These are phyloP conservation scores for Colletotrichum tropicale DNA, from an alignment of 2,329 filamentous ascomycete genomes.

Conservation along the genomic window DNA sequence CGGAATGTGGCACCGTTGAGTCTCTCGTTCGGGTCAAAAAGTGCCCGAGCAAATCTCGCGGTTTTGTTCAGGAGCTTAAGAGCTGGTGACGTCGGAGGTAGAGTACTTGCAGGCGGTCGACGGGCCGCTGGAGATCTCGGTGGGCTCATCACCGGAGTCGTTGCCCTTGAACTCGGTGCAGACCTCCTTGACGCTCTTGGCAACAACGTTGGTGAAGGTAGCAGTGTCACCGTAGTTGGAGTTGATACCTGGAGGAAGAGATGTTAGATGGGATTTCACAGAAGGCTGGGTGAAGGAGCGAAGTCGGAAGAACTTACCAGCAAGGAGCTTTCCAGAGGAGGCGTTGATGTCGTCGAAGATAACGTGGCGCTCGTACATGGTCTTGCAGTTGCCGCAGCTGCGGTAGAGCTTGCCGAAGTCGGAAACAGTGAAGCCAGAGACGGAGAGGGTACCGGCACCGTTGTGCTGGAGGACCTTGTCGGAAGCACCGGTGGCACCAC, in stretches of 20 bases:
- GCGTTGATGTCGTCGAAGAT: slow-evolving; percentile 18
- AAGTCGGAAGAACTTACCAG: slow-evolving; percentile 2
- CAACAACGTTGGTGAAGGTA: slow-evolving; percentile 5
- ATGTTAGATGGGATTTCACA: background rate
- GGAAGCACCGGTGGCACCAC: slow-evolving; percentile 6
- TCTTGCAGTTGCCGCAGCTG: slow-evolving; percentile 21
- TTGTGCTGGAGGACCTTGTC: slow-evolving; percentile 23
- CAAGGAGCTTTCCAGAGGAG: slow-evolving; percentile 18
- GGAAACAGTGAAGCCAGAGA: slow-evolving; percentile 15
- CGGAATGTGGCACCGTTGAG: background rate
- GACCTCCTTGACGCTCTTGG: slow-evolving; percentile 7
- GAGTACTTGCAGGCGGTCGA: slow-evolving; percentile 18
- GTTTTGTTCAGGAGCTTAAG: background rate
- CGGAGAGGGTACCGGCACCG: slow-evolving; percentile 17
- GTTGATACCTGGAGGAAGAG: slow-evolving; percentile 5
- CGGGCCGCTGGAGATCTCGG: slow-evolving; percentile 2
- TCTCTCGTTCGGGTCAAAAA: background rate
- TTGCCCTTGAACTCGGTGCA: slow-evolving; percentile 20
- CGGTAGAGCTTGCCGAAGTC: slow-evolving; percentile 22
- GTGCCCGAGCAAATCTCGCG: background rate
- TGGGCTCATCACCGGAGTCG: slow-evolving; percentile 13
- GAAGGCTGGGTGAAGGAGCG: accelerated
- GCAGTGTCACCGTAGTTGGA: slow-evolving; percentile 21
- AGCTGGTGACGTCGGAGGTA: background rate
- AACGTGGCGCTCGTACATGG: slow-evolving; percentile 17